A percentile compares a stretch with the other conserved stretches of the same genome.
Evolutionary conservation across 2,329 filamentous ascomycete genomes (phyloP).

Genomic region (Elsinoe necatrix): DNA sequence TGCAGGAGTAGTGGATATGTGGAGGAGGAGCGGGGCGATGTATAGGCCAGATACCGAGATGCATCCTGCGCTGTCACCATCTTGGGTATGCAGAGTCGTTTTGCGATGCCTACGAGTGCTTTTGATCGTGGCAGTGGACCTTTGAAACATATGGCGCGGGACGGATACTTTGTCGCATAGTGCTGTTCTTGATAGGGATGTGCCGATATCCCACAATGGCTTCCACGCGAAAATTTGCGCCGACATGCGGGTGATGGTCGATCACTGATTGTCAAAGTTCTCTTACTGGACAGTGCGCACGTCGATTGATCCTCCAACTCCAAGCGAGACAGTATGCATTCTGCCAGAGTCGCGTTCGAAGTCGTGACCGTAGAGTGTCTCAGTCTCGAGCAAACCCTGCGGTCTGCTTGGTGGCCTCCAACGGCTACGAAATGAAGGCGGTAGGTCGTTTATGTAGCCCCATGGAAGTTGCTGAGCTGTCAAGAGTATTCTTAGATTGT

Average conservation of each 20-base stretch:
- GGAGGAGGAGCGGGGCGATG: conserved; percentile 2
- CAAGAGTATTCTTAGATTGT: conserved; percentile 11
- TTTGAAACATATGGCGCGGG: conserved; percentile 10
- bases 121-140: neutral
- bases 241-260: neutral
- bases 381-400: conserved; percentile 9
- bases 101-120: neutral
- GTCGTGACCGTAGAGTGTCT: conserved; percentile 7
- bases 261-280: neutral
- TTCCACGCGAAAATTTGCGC: conserved; percentile 7
- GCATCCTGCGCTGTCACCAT: neutral
- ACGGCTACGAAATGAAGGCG: neutral
- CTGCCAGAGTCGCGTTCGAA: neutral
- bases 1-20: conserved; percentile 7
- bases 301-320: conserved; percentile 9
- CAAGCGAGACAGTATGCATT: conserved; percentile 9
- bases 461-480: conserved; percentile 11
- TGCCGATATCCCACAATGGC: neutral
- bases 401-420: neutral
- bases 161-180: neutral
- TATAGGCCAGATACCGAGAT: conserved; percentile 9
- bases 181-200: conserved; percentile 1
- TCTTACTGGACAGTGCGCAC: conserved; percentile 2
- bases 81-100: neutral
- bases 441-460: neutral